Evolutionary conservation across 2,329 filamentous ascomycete species (phyloP), one percentile per base, ranked within the genome.

Genomic region (Fusarium concolor): DNA sequence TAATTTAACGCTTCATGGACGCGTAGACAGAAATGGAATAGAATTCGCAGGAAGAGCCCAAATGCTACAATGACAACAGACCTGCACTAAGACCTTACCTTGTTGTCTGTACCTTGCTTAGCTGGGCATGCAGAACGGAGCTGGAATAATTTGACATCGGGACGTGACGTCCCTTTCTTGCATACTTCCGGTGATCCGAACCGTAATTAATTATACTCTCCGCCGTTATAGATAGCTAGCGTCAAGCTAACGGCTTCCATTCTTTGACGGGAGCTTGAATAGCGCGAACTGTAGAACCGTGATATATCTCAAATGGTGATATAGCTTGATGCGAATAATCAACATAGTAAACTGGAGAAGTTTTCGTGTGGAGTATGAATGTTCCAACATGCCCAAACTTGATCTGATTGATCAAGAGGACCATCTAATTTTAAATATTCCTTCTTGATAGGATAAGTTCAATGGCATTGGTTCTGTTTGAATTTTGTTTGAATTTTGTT

Each of bases 101-200:
- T 31, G 10, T 10, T 24, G 22, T 24, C 22, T 14, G 10, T 31
- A 26, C 26, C n/a, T 53, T n/a, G 17, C 33, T 14, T n/a, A 10
- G 31, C 39, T 45, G 22, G 42, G 35, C 42, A 47, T 53, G 45
- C 56, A 62, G 61, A 33, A 24, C 49, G 57, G 51, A 28, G 33
- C 33, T 55, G 18, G 50, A n/a, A 14, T 22, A 22, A 44, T 43
- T 45, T 62, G 41, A 53, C 56, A 63, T 35, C 59, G 59, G 59
- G 29, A 31, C 29, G 29, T 26, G 57, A 62, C 28, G 50, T 62
- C 44, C 42, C 57, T 62, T 62, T 42, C 59, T 62, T 62, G 59
- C 59, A 62, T 62, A 18, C 31, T 47, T 62, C 57, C 57, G 49
- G 47, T 42, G 49, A 55, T 42, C 53, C 53, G 29, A 5, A 31